A percentile compares a stretch with the other conserved stretches of the same genome.
Conservation (phyloP, 1,139 yeast species). For the Magnusiomyces ingens region DNA sequence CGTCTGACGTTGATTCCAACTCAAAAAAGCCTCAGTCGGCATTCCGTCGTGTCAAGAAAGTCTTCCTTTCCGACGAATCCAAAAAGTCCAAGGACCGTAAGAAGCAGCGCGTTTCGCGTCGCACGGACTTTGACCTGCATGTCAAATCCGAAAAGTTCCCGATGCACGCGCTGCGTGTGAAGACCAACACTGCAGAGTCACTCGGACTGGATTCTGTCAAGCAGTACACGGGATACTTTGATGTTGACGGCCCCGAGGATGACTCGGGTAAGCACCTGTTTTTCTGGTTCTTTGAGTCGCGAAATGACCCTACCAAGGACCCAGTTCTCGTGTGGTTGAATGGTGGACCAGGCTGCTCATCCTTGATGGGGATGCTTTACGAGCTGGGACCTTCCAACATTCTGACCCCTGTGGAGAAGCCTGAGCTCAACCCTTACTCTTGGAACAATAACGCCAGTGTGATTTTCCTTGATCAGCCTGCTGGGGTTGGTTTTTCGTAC, state of each 20-base stretch:
- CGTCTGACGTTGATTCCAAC: not conserved
- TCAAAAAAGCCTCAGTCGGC: not conserved
- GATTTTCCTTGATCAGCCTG: slow-evolving; percentile 67
- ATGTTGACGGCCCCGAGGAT: slow-evolving; percentile 43
- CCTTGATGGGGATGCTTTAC: slow-evolving; percentile 55
- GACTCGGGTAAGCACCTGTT: slow-evolving; percentile 81
- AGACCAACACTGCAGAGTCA: slow-evolving; percentile 21
- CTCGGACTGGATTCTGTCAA: slow-evolving; percentile 30
- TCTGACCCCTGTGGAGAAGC: not conserved
- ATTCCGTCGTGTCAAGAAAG: not conserved
- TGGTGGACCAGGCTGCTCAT: slow-evolving; percentile 76
- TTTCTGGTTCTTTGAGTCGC: slow-evolving; percentile 70
- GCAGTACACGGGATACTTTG: slow-evolving; percentile 69
- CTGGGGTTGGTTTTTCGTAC: slow-evolving; percentile 72
- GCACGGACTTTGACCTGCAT: not conserved
- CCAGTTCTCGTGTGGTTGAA: slow-evolving; percentile 66
- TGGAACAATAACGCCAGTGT: slow-evolving; percentile 69
- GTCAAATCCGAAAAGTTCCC: slow-evolving; percentile 16
- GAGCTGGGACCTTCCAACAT: slow-evolving; percentile 58
- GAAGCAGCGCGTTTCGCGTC: not conserved
- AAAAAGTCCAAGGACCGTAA: not conserved
- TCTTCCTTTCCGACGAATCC: not conserved
- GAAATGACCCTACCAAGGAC: slow-evolving; percentile 57
- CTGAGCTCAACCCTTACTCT: slow-evolving; percentile 31
- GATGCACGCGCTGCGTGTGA: slow-evolving; percentile 24